phyloP scores from a whole-genome alignment of 2,329 filamentous ascomycete genomes.

The Aureobasidium sp. region DNA sequence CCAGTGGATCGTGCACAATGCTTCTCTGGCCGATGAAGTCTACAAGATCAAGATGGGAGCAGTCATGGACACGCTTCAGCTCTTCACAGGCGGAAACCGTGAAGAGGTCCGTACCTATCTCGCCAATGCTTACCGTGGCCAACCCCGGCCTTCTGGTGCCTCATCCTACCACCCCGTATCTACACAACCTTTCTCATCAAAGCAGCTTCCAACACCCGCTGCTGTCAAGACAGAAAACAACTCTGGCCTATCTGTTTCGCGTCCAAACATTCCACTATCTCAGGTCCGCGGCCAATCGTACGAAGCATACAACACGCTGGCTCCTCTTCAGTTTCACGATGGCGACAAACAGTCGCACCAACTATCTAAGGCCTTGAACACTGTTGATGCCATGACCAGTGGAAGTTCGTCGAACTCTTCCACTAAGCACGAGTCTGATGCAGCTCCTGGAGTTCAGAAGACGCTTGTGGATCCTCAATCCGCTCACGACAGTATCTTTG shows the following conservation, averaged over 20 bases:
- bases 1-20: slow-evolving; percentile 1
- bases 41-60: slow-evolving; percentile 13
- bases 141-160: neutral
- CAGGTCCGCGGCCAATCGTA: neutral
- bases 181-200: neutral
- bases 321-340: neutral
- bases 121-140: neutral
- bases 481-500: neutral
- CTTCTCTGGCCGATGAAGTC: slow-evolving; percentile 2
- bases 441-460: neutral
- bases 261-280: neutral
- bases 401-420: neutral
- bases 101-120: neutral
- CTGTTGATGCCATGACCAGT: neutral
- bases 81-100: neutral
- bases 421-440: neutral
- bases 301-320: neutral
- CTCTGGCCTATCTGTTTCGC: neutral
- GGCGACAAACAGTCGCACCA: neutral
- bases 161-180: neutral
- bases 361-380: neutral
- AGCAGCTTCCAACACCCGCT: neutral
- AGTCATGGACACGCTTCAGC: slow-evolving; percentile 5
- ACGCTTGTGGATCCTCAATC: neutral
- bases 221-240: neutral